Conservation (phyloP, 768 basidiomycete genomes). For the Lanmaoa pseudosensibilis region DNA sequence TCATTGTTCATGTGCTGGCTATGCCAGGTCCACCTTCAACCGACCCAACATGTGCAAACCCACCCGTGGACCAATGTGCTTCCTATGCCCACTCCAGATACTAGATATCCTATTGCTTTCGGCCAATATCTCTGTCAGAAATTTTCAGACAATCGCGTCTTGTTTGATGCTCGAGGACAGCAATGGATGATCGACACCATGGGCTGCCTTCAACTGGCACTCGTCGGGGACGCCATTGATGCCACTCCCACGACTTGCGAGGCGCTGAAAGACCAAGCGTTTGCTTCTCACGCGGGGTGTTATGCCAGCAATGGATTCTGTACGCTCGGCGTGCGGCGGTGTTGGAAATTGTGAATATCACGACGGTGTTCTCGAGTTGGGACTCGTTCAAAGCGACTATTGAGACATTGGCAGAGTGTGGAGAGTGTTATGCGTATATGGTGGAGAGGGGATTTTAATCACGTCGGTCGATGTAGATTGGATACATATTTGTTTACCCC, state of each 20-base stretch:
- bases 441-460: neutral
- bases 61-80: conserved; percentile 39
- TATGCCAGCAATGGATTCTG: conserved; percentile 46
- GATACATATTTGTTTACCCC: no score
- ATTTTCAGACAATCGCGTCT: conserved; percentile 32
- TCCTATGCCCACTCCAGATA: conserved; percentile 45
- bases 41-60: conserved; percentile 24
- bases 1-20: neutral
- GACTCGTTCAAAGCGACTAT: conserved; percentile 14
- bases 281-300: conserved; percentile 43
- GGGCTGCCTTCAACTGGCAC: conserved; percentile 44
- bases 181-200: conserved; percentile 47
- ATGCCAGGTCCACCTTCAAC: conserved; percentile 15
- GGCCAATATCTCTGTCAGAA: conserved; percentile 42
- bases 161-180: conserved; percentile 36
- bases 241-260: conserved; percentile 30
- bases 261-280: conserved; percentile 38
- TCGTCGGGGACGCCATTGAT: conserved; percentile 39
- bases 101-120: conserved; percentile 46
- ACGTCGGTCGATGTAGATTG: neutral
- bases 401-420: conserved; percentile 10
- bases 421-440: conserved; percentile 13
- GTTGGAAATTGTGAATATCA: conserved; percentile 31
- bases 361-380: conserved; percentile 18
- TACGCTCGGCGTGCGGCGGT: conserved; percentile 37